These are phyloP conservation scores for Ceratocystis papillata DNA, from an alignment of 2,329 filamentous ascomycete genomes.

Conservation along the genomic window DNA sequence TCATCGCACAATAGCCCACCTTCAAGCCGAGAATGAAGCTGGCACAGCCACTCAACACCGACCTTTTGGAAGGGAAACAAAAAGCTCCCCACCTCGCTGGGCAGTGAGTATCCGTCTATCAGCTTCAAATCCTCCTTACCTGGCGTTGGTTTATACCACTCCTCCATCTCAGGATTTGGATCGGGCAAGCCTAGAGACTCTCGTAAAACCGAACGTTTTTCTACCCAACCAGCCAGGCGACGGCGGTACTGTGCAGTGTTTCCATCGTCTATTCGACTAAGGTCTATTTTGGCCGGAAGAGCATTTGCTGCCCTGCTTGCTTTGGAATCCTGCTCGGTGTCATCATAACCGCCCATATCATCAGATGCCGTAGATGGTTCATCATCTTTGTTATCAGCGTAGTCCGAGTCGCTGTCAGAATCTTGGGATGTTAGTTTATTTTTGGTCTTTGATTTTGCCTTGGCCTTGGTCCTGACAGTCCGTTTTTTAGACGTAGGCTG, in stretches of 20 bases:
- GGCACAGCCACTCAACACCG: conserved; percentile 90
- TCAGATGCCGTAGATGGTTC: conserved; percentile 12
- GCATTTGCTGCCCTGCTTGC: conserved; percentile 21
- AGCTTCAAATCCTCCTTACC: conserved; percentile 65
- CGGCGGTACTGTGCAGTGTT: conserved; percentile 70
- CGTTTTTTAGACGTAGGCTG: conserved; percentile 30
- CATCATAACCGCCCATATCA: conserved; percentile 22
- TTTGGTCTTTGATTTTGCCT: conserved; percentile 13
- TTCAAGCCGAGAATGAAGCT: conserved; percentile 78
- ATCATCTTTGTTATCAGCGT: conserved; percentile 8
- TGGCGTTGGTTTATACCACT: conserved; percentile 83
- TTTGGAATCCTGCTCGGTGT: conserved; percentile 20
- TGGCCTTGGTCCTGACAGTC: conserved; percentile 22
- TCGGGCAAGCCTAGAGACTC: conserved; percentile 30
- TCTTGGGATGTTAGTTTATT: neutral
- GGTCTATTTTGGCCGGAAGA: conserved; percentile 33
- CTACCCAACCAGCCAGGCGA: conserved; percentile 64
- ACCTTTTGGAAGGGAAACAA: conserved; percentile 97
- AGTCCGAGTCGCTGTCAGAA: conserved; percentile 6
- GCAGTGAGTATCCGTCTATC: conserved; percentile 65
- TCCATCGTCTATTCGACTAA: conserved; percentile 69
- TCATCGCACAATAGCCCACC: conserved; percentile 95
- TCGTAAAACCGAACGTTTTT: conserved; percentile 22
- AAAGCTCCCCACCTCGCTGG: conserved; percentile 84
- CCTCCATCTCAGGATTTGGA: conserved; percentile 36